Evolutionary conservation across 73 alveolate genomes (phyloP).

Genomic region (Blepharisma stoltei): DNA sequence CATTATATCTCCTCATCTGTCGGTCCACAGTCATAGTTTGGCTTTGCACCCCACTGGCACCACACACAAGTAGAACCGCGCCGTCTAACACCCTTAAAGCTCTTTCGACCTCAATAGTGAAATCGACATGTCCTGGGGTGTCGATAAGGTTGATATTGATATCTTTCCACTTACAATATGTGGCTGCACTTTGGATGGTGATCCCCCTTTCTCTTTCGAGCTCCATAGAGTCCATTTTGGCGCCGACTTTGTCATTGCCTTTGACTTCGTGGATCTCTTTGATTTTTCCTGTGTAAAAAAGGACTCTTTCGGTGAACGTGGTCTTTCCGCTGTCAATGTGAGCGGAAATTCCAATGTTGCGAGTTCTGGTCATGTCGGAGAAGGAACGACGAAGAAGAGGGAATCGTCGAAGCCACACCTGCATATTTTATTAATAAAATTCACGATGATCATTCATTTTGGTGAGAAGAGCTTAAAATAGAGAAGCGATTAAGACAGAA

Average conservation of each 20-base stretch:
- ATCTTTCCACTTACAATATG: conserved; percentile 89
- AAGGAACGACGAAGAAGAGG: conserved; percentile 7
- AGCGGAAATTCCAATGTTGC: conserved; percentile 92
- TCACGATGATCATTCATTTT: too few species aligned
- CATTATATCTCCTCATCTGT: conserved; percentile 88
- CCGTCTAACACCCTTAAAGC: conserved; percentile 96
- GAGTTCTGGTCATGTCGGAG: conserved; percentile 40
- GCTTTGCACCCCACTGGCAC: conserved; percentile 93
- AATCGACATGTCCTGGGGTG: conserved; percentile 98
- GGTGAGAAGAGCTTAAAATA: too few species aligned
- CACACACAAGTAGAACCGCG: conserved; percentile 88
- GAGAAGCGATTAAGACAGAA: too few species aligned
- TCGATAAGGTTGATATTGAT: conserved; percentile 85
- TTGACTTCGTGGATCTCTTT: conserved; percentile 89
- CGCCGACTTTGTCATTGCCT: conserved; percentile 97
- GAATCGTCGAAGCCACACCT: conserved; percentile 2
- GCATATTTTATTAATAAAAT: not conserved
- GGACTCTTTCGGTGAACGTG: conserved; percentile 91
- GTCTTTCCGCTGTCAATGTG: conserved; percentile 97
- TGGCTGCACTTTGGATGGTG: conserved; percentile 94
- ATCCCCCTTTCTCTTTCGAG: conserved; percentile 95
- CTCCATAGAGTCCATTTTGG: conserved; percentile 98
- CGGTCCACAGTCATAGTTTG: conserved; percentile 92
- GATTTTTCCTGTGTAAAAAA: conserved; percentile 91
- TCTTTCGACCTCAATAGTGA: conserved; percentile 96